These are phyloP conservation scores for Phaffomyces thermotolerans DNA, from an alignment of 805 yeast genomes.

Conservation along the genomic window DNA sequence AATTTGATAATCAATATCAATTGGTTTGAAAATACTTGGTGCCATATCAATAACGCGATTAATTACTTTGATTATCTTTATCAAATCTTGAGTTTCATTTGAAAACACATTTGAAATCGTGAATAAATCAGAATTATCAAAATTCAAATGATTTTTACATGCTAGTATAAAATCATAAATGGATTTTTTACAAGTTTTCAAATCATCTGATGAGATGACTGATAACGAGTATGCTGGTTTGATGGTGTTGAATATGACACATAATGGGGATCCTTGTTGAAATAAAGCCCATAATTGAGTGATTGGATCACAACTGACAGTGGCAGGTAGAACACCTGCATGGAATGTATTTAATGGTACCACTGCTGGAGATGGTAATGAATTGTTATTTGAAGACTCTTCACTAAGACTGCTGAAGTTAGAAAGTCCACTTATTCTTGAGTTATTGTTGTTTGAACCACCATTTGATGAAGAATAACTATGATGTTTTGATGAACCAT, in stretches of 20 bases:
- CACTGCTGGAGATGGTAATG: conserved; percentile 19
- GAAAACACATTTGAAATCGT: conserved; percentile 86
- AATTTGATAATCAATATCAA: conserved; percentile 23
- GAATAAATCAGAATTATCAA: conserved; percentile 77
- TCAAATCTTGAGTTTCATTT: conserved; percentile 68
- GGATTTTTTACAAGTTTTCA: conserved; percentile 78
- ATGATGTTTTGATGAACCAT: conserved; percentile 7
- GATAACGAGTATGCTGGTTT: conserved; percentile 52
- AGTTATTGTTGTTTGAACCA: conserved; percentile 14
- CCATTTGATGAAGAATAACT: conserved; percentile 12
- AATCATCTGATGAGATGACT: conserved; percentile 68
- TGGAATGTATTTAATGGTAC: conserved; percentile 47
- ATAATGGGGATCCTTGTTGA: conserved; percentile 88
- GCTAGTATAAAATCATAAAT: conserved; percentile 87
- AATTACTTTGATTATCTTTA: conserved; percentile 70
- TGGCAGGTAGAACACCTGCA: conserved; percentile 72
- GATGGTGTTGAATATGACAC: conserved; percentile 73
- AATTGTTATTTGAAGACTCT: conserved; percentile 20
- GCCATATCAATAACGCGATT: conserved; percentile 52
- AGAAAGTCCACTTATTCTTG: conserved; percentile 30
- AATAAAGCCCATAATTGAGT: conserved; percentile 83
- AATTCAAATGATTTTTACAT: conserved; percentile 66
- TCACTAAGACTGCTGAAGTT: conserved; percentile 27
- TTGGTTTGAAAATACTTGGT: conserved; percentile 33
- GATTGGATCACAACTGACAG: conserved; percentile 79